Base-by-base conservation (phyloP, 495 filamentous ascomycete genomes). In the Talaromyces adpressus region DNA sequence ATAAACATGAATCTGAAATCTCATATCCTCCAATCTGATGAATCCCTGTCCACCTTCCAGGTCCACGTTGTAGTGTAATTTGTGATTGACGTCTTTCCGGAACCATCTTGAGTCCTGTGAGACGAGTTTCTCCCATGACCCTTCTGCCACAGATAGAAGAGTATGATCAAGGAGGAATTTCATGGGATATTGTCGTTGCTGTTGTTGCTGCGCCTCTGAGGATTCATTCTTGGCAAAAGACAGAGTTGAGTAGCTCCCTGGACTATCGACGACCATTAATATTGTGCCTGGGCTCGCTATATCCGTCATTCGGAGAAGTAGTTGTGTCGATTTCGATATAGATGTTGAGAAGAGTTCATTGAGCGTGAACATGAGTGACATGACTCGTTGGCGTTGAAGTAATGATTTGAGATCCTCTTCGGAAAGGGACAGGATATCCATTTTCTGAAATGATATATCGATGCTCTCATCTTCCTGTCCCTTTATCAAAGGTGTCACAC, bases 361-460 rank as follows among this genome's bases (percentile, higher is more conserved):
- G n/a, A 97, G 84, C 0, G 93, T 96, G 81, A 97, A 98, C 74
- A 97, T 86, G 0, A 97, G 73, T 0, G 94, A 96, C 4, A 94
- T 79, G 0, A 98, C n/a, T 16, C 23, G 22, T n/a, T 57, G 54
- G 64, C 36, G 32, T 47, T 66, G 64, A 2, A 87, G 62, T 1
- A 85, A 47, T 9, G 68, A 58, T 11, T 68, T 52, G 4, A 91
- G 71, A 0, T 73, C 70, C 0, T 71, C 62, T 8, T 77, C 73
- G 2, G 73, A 65, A 1, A 87, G 65, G 5, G 72, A 62, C 1
- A 97, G 82, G 18, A 91, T 75, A 71, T 96, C 89, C 6, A 77
- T 67, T 61, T 85, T 84, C 16, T 76, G 64, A 69, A 92, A 92
- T 0, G 64, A 66, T 5, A 84, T 69, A 0, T 67, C 66, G 41